Base-by-base conservation (phyloP, 305 asterid species). In the Petunia hybrid region DNA sequence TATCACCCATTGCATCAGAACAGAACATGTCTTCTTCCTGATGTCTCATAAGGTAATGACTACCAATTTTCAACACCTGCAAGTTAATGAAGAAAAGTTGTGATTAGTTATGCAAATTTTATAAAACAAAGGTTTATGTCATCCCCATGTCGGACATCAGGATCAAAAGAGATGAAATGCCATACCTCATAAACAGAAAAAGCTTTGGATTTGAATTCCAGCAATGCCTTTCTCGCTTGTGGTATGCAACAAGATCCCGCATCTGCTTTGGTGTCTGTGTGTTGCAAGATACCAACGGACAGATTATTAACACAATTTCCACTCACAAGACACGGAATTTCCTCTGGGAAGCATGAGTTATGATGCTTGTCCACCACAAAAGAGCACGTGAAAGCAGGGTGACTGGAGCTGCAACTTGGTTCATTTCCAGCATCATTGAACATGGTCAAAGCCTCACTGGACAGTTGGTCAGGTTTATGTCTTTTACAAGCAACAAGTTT, bases 11-110 rank as follows among this genome's bases (percentile, higher is more conserved):
- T 71, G 59, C 66, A 82, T 76, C 81, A 59, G 84, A 59, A 85
- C 94, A 84, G 64, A 88, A 81, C 71, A 67, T 66, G 70, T 89
- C 93, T 85, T 87, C 87, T 69, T 86, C 84, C 83, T 85, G 82
- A 78, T 89, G 92, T 82, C 87, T 84, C 62, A 94, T 82, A 60
- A 93, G 86, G 86, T 96, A 96, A 82, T 69, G 89, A 77, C 86
- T 60, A 81, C 97, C 94, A 53, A 94, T 91, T 89, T 80, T 90
- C 86, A 94, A 51, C 14, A 88, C 88, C 99, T 96, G 97, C 86
- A 89, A 80, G 9, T 69, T 59, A 65, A 69, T n/a, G 83, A 85
- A 63, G 31, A 57, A 31, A 51, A 36, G 22, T 56, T 45, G 46
- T 14, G 38, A n/a, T 40, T 48, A 66, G 77, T 78, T 77, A 14